Evolutionary conservation across 129 eudicot genomes (phyloP), one percentile per base, ranked within the genome.

Genomic region (Helianthus tuberosus): DNA sequence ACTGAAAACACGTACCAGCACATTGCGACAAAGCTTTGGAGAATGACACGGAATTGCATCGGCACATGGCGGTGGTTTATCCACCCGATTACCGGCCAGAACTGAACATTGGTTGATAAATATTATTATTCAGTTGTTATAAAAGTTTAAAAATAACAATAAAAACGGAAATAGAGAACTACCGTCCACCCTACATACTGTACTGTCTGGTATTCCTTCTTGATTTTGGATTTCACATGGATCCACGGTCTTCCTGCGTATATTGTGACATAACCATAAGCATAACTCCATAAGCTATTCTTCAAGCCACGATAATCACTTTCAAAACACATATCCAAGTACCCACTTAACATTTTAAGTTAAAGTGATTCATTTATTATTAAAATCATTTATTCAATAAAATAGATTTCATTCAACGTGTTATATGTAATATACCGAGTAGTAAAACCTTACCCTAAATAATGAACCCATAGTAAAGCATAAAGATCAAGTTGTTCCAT

Each of bases 121-220:
- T n/a, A n/a, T n/a, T 51, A 50, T 43, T 39, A 59, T 60, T 43
- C 43, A 61, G 12, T 43, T 23, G 35, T 29, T 5, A 54, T 11
- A 14, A 11, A 23, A 17, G 8, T 0, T 54, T 16, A 15, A 43
- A 44, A 55, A 49, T 11, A 11, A 13, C 9, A 20, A n/a, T n/a
- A 58, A 50, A 46, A 15, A 51, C 1, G 7, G n/a, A 27, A 29
- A 54, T 7, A 58, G 16, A 54, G 41, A 77, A 32, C 72, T 90
- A 91, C 99, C 81, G 88, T 86, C 99, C 99, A 94, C 60, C 94
- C 87, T 13, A 96, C 75, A 84, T 86, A 88, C 86, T 88, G 97
- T 66, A 94, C 97, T 29, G 85, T 77, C 10, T 90, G 97, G 78
- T 79, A 91, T 81, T 94, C 97, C 74, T 76, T 88, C 89, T 88